Percentiles rank a stretch among this genome's conserved stretches.
Conservation (phyloP, 129 eudicot species). For the Pseudognaphalium luteoalbum region DNA sequence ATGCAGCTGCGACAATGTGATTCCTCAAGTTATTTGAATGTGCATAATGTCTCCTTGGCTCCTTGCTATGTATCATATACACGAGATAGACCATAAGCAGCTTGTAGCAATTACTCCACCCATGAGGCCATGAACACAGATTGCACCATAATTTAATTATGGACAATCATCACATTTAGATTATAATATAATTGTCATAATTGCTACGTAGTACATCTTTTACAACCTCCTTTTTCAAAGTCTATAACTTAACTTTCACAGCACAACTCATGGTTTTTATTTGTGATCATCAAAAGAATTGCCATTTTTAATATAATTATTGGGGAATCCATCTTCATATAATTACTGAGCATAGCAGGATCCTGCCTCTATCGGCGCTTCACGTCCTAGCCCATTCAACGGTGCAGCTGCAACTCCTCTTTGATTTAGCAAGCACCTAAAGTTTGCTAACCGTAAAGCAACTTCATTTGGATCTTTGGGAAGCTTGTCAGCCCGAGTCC, state of each 20-base stretch:
- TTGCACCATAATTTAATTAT: background rate
- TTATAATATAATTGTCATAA: slow-evolving; percentile 14
- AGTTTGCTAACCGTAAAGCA: slow-evolving; percentile 53
- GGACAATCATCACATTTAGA: background rate
- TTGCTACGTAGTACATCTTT: background rate
- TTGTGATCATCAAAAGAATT: slow-evolving; percentile 21
- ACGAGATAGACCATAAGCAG: background rate
- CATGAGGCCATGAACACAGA: slow-evolving; percentile 2
- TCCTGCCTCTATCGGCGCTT: slow-evolving; percentile 68
- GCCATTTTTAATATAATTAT: slow-evolving; percentile 9
- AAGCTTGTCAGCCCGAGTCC: slow-evolving; percentile 61
- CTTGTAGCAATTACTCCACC: slow-evolving; percentile 3
- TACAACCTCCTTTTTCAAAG: slow-evolving; percentile 2
- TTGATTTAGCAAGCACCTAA: slow-evolving; percentile 83
- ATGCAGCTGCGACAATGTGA: background rate
- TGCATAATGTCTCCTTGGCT: background rate
- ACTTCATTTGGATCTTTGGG: slow-evolving; percentile 66
- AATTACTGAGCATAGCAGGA: slow-evolving; percentile 66
- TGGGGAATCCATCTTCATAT: slow-evolving; percentile 9
- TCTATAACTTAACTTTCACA: slow-evolving; percentile 1
- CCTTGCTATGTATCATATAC: background rate
- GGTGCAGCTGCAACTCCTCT: slow-evolving; percentile 98
- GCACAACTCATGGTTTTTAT: slow-evolving; percentile 16
- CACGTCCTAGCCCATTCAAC: slow-evolving; percentile 60
- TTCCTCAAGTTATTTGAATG: background rate